Percentiles rank a stretch among this genome's conserved stretches.
These are phyloP conservation scores for Puccinia polysora DNA, from an alignment of 1,284 basidiomycete species.

Conservation along the genomic window DNA sequence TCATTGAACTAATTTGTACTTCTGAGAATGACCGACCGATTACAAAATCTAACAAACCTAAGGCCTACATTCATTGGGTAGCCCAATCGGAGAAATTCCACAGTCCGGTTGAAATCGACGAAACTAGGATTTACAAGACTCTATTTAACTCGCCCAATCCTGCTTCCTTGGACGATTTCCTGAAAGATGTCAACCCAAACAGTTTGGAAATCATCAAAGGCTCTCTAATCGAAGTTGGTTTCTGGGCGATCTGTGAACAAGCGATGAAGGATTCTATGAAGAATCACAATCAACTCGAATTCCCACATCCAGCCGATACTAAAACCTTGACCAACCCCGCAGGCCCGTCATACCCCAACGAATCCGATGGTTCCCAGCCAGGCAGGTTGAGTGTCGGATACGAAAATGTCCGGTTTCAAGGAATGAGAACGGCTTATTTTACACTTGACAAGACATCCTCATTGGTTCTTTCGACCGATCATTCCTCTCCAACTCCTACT, in stretches of 20 bases:
- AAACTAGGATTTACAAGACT: conserved; percentile 85
- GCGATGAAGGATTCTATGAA: conserved; percentile 64
- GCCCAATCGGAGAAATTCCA: conserved; percentile 72
- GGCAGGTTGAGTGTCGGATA: conserved; percentile 80
- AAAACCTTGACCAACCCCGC: neutral
- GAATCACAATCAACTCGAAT: conserved; percentile 60
- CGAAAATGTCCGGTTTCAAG: conserved; percentile 94
- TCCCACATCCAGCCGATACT: too few relatives aligned
- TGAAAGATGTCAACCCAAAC: conserved; percentile 70
- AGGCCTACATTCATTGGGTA: conserved; percentile 98
- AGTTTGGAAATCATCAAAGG: conserved; percentile 72
- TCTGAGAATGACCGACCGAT: conserved; percentile 63
- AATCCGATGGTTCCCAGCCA: too few relatives aligned
- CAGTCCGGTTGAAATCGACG: conserved; percentile 77
- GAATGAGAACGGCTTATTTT: conserved; percentile 91
- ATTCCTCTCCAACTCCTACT: neutral
- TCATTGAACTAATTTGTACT: conserved; percentile 72
- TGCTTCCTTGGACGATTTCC: conserved; percentile 65
- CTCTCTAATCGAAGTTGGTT: conserved; percentile 81
- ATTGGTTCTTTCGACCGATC: conserved; percentile 57
- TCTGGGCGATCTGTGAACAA: conserved; percentile 75
- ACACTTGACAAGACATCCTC: conserved; percentile 79
- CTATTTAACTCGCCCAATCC: conserved; percentile 94
- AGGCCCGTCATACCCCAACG: conserved; percentile 58
- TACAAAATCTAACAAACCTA: conserved; percentile 66